A percentile compares a stretch with the other conserved stretches of the same genome.
phyloP scores from a whole-genome alignment of 768 basidiomycete species.

The Dioszegia aurantiaca region DNA sequence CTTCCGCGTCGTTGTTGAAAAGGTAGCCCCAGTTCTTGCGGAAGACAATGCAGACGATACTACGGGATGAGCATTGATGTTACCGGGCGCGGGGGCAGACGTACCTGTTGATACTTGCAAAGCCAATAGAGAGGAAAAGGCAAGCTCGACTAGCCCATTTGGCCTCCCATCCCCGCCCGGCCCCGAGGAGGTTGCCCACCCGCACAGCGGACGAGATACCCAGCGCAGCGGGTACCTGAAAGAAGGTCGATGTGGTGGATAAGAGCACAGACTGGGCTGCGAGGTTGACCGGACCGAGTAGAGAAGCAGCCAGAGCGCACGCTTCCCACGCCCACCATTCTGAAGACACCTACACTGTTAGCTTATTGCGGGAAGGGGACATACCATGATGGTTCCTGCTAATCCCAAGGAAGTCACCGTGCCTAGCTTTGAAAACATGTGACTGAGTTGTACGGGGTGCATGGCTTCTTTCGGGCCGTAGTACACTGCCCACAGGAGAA shows the following conservation, averaged over 20 bases:
- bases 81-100: slow-evolving; percentile 43
- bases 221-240: slow-evolving; percentile 76
- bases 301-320: slow-evolving; percentile 46
- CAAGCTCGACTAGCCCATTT: slow-evolving; percentile 65
- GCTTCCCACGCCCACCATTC: slow-evolving; percentile 99
- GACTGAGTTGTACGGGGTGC: slow-evolving; percentile 67
- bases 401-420: slow-evolving; percentile 54
- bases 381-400: slow-evolving; percentile 62
- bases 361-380: slow-evolving; percentile 1
- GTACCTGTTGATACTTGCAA: slow-evolving; percentile 63
- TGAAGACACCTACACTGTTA: slow-evolving; percentile 61
- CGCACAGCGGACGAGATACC: slow-evolving; percentile 81
- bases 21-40: slow-evolving; percentile 67
- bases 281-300: slow-evolving; percentile 73
- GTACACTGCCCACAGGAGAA: slow-evolving; percentile 48
- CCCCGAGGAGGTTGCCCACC: slow-evolving; percentile 82
- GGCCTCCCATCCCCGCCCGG: slow-evolving; percentile 71
- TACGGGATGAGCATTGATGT: slow-evolving; percentile 51
- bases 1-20: slow-evolving; percentile 68
- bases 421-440: slow-evolving; percentile 73
- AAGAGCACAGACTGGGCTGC: slow-evolving; percentile 83
- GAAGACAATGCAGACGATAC: slow-evolving; percentile 8
- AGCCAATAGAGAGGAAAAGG: slow-evolving; percentile 63
- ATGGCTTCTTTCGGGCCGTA: slow-evolving; percentile 67
- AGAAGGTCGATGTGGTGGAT: slow-evolving; percentile 58